Evolutionary conservation across 129 eudicot species (phyloP), one percentile per base, ranked within the genome.

Genomic region (Cynara cardunculus): DNA sequence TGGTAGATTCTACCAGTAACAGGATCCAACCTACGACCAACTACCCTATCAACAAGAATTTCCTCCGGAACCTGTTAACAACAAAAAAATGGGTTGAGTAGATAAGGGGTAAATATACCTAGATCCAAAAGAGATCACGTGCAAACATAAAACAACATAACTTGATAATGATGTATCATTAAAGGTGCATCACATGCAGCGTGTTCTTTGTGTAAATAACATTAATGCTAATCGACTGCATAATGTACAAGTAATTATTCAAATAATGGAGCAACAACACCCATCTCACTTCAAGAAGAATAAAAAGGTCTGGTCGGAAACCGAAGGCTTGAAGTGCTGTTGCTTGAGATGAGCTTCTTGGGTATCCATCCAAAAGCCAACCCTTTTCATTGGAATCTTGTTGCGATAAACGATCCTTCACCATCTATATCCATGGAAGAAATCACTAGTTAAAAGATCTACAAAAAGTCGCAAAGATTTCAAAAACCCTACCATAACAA

Each of bases 361-460:
- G 98, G 78, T 92, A 94, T 80, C 98, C 98, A 84, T 94, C 98
- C 83, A 94, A 83, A 86, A 94, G 98, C 98, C 98, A 94, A 75
- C 98, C 98, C 56, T 90, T 94, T 80, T 94, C 94, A 56, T 76
- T 76, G 72, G 98, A 87, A 85, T 94, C 98, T 71, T 90, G 88
- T 81, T 78, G 86, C 25, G 84, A 83, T 67, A 94, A 84, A 27
- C 98, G 97, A 28, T 94, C 94, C 78, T 90, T 94, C 70, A 94
- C 98, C 97, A 94, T 94, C 98, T 94, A 88, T 59, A 81, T 28
- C 56, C 62, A 82, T n/a, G 81, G 32, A 27, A 77, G 19, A 28
- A 73, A 39, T 39, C 16, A 77, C 65, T 68, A 59, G 22, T 80
- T 30, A 73, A 28, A 25, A 68, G 69, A 10, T 39, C 25, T 26